phyloP scores from a whole-genome alignment of 345 rosid genomes.

The Turritis glabra region DNA sequence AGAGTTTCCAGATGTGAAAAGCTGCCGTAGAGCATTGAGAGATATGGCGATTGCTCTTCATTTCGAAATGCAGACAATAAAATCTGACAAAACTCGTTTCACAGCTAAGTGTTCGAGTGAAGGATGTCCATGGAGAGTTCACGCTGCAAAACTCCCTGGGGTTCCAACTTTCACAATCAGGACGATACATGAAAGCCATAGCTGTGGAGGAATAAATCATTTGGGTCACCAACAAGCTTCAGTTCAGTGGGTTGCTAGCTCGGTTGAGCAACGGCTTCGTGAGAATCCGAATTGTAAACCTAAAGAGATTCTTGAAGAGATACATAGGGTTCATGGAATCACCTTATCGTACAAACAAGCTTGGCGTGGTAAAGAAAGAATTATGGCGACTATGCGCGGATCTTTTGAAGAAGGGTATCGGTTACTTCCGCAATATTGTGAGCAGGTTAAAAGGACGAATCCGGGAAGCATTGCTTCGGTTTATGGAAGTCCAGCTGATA shows the following conservation, averaged over 20 bases:
- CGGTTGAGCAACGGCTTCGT: conserved; percentile 86
- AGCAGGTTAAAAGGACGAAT: conserved; percentile 85
- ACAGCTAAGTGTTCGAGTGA: conserved; percentile 98
- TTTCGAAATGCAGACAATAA: conserved; percentile 95
- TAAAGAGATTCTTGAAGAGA: conserved; percentile 97
- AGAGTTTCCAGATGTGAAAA: conserved; percentile 95
- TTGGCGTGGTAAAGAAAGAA: conserved; percentile 99
- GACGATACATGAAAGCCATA: conserved; percentile 81
- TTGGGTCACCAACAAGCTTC: conserved; percentile 99
- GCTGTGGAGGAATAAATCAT: conserved; percentile 92
- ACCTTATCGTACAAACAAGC: conserved; percentile 98
- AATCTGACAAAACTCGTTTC: conserved; percentile 98
- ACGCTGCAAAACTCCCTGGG: conserved; percentile 97
- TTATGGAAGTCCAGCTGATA: conserved; percentile 69
- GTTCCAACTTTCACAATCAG: conserved; percentile 96
- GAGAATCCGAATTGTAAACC: conserved; percentile 98
- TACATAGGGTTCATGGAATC: conserved; percentile 91
- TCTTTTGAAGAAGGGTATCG: conserved; percentile 98
- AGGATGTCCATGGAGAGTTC: conserved; percentile 98
- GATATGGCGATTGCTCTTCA: conserved; percentile 97
- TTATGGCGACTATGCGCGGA: conserved; percentile 99
- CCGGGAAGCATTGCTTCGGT: conserved; percentile 93
- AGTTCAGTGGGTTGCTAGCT: conserved; percentile 96
- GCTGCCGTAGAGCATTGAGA: conserved; percentile 92
- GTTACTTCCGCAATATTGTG: conserved; percentile 90